phyloP scores from a whole-genome alignment of 345 rosid genomes.

The Eucalyptus caleyi region DNA sequence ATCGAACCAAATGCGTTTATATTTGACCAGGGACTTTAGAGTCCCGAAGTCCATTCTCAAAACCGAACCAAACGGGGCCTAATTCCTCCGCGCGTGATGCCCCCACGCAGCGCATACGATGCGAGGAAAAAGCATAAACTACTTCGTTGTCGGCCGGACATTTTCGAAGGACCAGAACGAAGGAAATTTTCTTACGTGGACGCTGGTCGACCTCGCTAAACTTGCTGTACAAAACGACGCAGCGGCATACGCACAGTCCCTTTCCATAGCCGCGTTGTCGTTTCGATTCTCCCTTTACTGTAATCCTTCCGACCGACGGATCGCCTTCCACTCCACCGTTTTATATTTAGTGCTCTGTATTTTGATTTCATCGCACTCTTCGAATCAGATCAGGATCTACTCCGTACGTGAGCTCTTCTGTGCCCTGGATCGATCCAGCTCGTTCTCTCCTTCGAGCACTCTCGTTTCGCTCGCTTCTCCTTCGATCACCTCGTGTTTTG shows the following conservation, averaged over 20 bases:
- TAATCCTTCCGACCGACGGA: not conserved
- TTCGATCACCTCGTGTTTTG: not conserved
- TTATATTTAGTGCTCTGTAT: not conserved
- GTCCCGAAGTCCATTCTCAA: no score
- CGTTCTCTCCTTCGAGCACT: not conserved
- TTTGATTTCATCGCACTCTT: not conserved
- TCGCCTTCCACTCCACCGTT: not conserved
- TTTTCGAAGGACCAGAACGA: not conserved
- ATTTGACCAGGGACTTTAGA: no score
- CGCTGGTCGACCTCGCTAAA: not conserved
- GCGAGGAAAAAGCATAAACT: not conserved
- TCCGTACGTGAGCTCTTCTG: not conserved
- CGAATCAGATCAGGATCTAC: not conserved
- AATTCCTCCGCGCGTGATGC: not conserved
- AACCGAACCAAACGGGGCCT: no score
- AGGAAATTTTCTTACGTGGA: not conserved
- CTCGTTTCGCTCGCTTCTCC: not conserved
- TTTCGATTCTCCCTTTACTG: not conserved
- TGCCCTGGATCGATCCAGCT: not conserved
- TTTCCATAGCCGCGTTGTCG: not conserved
- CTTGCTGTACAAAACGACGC: not conserved
- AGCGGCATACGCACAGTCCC: not conserved
- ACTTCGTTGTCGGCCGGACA: not conserved
- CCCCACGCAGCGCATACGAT: not conserved
- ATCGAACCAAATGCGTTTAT: no score